Evolutionary conservation across 2,329 filamentous ascomycete genomes (phyloP), one percentile per base, ranked within the genome.

Genomic region (Xylariaceae sp.): DNA sequence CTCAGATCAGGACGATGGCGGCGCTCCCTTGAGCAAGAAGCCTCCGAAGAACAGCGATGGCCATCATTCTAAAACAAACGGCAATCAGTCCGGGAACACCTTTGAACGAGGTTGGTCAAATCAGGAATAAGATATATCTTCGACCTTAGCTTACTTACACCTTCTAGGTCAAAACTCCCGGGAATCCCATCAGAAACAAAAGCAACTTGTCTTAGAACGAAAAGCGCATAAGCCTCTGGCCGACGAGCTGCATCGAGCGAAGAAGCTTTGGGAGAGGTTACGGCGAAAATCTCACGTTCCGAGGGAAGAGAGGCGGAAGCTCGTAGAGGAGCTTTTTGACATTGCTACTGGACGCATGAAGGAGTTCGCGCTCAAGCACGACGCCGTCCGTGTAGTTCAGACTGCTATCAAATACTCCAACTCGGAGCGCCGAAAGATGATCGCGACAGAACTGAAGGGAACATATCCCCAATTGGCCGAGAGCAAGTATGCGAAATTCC

Each of bases 301-400:
- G 41, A 87, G 89, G 67, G 90, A 96, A 40, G 93, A 99, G 78
- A 85, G 95, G 60, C 89, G 93, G 74, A 83, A 89, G 71, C 83
- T 99, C 41, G 89, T 98, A 46, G 84, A 88, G 57, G 93, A 99
- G 78, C 83, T 99, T 21, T 98, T 96, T 74, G 82, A 83, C 54
- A 96, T 99, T 69, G 90, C 97, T 67, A 95, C 90, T 20, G 93
- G 93, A 50, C 86, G 90, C 55, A 89, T 98, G 67, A 91, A 91
- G 75, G 95, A 98, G 60, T 96, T 98, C 65, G 93, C 97, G 19
- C 90, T 99, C 77, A 99, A 99, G 83, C 95, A 99, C 74, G 95
- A 99, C 72, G 91, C 92, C 37, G 93, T 96, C n/a, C 86, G 95
- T 65, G 92, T 96, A 42, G 89, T 99, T 21, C 95, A 99, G 77